Conservation (phyloP, 768 basidiomycete species). For the Gautieria morchelliformis region DNA sequence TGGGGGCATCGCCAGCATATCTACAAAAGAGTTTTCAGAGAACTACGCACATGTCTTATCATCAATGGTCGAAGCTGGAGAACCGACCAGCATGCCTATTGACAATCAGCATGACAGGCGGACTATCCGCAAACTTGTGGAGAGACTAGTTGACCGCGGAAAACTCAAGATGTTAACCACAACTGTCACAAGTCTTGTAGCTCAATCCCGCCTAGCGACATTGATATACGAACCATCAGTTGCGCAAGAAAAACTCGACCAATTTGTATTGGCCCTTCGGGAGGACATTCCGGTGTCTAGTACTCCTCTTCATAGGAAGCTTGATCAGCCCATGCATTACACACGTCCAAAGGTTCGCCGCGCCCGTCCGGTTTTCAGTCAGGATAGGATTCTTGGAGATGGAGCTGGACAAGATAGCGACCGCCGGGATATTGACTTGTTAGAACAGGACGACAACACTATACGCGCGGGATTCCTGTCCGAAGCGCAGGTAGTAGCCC, state of each 20-base stretch:
- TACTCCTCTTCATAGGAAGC: constrained; percentile 30
- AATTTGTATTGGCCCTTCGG: constrained; percentile 48
- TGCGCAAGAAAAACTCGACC: constrained; percentile 41
- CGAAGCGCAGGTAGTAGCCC: constrained; percentile 61
- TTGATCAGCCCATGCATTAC: constrained; percentile 48
- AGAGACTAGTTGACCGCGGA: constrained; percentile 52
- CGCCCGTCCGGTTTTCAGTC: constrained; percentile 30
- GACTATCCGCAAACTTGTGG: constrained; percentile 51
- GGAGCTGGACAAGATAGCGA: constrained; percentile 34
- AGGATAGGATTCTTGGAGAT: constrained; percentile 15
- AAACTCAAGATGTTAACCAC: constrained; percentile 66
- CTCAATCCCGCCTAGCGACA: constrained; percentile 45
- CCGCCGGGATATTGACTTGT: constrained; percentile 40
- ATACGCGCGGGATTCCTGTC: constrained; percentile 55
- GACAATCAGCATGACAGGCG: constrained; percentile 68
- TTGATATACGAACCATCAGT: constrained; percentile 59
- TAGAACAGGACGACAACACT: constrained; percentile 40
- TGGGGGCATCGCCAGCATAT: constrained; percentile 59
- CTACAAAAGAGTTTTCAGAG: constrained; percentile 61
- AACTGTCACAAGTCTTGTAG: constrained; percentile 47
- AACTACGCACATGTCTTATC: constrained; percentile 57
- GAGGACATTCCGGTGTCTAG: constrained; percentile 19
- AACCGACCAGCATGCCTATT: constrained; percentile 58
- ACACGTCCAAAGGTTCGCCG: constrained; percentile 28
- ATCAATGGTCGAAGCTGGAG: constrained; percentile 44